Evolutionary conservation across 2,329 filamentous ascomycete genomes (phyloP), one percentile per base, ranked within the genome.

Genomic region (Pseudopithomyces chartarum): DNA sequence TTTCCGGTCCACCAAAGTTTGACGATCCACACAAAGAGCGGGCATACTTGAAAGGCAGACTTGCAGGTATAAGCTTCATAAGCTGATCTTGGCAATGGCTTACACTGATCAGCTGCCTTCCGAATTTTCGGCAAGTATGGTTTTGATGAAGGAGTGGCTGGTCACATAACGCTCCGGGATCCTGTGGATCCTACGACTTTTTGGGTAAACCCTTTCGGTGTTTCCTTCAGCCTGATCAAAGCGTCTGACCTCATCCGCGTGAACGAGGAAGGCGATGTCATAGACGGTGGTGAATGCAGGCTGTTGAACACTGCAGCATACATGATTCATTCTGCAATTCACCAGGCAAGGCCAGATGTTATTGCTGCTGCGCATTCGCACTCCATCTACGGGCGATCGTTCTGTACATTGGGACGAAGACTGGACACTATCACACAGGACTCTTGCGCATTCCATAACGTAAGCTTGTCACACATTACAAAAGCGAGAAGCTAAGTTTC

Each of bases 171-270:
- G 1, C 66, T 87, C 23, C 79, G 85, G 23, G 74, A 88, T 59
- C 86, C 86, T 0, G 81, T 88, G 6, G 81, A 86, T 38, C 82
- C 84, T 0, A 72, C 77, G 5, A 84, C 81, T 0, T 88, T 88
- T 75, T 88, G 86, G 87, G 85, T 90, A 4, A 89, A 89, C 62
- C 87, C 87, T 0, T 87, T 89, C 54, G 86, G 86, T 11, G 80
- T 85, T 1, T 81, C 84, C 2, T 89, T 88, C 74, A 83, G 82
- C 6, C 76, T 85, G 52, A 84, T 90, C 42, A 87, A 85, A 55
- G 80, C 82, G 0, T 87, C 85, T 0, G 87, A 90, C 61, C 79
- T 91, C n/a, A 89, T 90, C 52, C 84, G 83, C 15, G 87, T 90
- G 1, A 80, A 88, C 63, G 79, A 85, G 49, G 70, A 81, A 0